Conservation (phyloP, 1,139 yeast species). For the Blastobotrys arbuscula region DNA sequence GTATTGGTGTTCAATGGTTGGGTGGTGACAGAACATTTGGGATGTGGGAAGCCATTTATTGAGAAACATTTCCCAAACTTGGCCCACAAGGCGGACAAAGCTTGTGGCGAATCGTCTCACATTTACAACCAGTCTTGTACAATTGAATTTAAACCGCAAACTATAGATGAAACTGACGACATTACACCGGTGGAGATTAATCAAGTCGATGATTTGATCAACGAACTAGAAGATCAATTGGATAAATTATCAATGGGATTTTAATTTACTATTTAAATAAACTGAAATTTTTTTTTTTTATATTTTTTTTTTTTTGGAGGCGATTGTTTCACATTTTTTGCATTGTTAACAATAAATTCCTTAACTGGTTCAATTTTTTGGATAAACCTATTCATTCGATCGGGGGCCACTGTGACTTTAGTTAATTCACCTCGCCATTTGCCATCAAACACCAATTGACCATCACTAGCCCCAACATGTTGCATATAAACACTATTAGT, state of each 20-base stretch:
- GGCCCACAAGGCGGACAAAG: background rate
- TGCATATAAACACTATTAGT: background rate
- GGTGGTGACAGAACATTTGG: background rate
- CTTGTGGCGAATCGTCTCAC: background rate
- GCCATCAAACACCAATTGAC: conserved; percentile 6
- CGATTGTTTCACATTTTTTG: background rate
- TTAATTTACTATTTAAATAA: background rate
- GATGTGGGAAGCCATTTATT: background rate
- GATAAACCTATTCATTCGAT: conserved; percentile 6
- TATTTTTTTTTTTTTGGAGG: background rate
- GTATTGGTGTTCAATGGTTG: background rate
- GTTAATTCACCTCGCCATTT: conserved; percentile 3
- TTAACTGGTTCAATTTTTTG: conserved; percentile 5
- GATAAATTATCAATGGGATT: background rate
- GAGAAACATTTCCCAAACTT: background rate
- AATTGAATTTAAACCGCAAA: background rate
- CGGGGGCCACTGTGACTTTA: background rate
- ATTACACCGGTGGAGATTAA: background rate
- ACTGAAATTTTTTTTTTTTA: background rate
- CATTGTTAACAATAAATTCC: conserved; percentile 4
- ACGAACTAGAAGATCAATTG: background rate
- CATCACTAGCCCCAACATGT: conserved; percentile 5
- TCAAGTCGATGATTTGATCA: background rate
- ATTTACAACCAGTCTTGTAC: background rate
- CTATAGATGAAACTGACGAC: background rate